phyloP scores from a whole-genome alignment of 345 rosid genomes.

The rapeseed (Brassica napus) region Da-Ae NC_063439.1:189001-189500 shows the following conservation, averaged over 20 bases:
- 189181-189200: background rate
- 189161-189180: background rate
- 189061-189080: conserved; percentile 29
- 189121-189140: background rate
- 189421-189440: too few species aligned
- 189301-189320: too few species aligned
- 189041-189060: background rate
- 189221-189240: background rate
- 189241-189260: background rate
- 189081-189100: background rate
- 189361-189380: too few species aligned
- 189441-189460: too few species aligned
- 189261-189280: background rate
- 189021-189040: background rate
- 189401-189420: too few species aligned
- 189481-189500: too few species aligned
- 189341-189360: too few species aligned
- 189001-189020: conserved; percentile 41
- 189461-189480: too few species aligned
- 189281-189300: too few species aligned
- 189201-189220: background rate
- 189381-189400: too few species aligned
- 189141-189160: background rate
- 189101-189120: too few species aligned
- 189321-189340: too few species aligned